Evolutionary conservation across 2,329 filamentous ascomycete genomes (phyloP), one percentile per base, ranked within the genome.

Genomic region (Dothideomycetes sp.): DNA sequence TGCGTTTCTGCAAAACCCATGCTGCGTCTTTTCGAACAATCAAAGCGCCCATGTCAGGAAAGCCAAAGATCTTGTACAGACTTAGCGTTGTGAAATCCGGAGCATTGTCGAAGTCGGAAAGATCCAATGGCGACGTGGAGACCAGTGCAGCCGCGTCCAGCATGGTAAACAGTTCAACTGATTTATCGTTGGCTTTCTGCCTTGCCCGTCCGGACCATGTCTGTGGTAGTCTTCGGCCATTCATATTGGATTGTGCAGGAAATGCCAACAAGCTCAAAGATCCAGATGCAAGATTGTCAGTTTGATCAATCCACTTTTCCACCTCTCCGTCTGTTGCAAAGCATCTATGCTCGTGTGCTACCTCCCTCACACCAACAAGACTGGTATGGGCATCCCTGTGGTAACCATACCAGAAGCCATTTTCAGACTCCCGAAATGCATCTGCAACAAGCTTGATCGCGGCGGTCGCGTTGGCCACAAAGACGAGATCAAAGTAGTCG

Each of bases 21-120:
- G 74, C 76, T 10, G 83, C 75, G 29, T 75, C 69, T 49, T 84
- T 86, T 31, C 83, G 77, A 8, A 96, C 77, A 19, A 96, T 78
- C 44, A 98, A 63, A 3, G 80, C 88, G 2, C 89, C 89, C 1
- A 96, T 67, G 48, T 96, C 85, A 0, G 89, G 89, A 48, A 95
- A 95, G 1, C 91, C 89, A 58, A 96, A 96, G 12, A 95, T 88
- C 59, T 96, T 98, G 65, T 95, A 93, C 47, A 96, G 78, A 59
- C 88, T 96, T 30, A 96, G 54, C 0, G 85, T 82, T 0, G 77
- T 81, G 49, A 96, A 96, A 57, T 96, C 89, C 1, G 89, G 84
- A 0, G 82, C 77, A 1, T 62, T 55, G 0, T 68, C 64, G 0
- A 69, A 49, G 48, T 83, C 63, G 41, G 75, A 68, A 2, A 96